Evolutionary conservation across 2,329 filamentous ascomycete species (phyloP), one percentile per base, ranked within the genome.

Genomic region (Emergomyces orientalis): DNA sequence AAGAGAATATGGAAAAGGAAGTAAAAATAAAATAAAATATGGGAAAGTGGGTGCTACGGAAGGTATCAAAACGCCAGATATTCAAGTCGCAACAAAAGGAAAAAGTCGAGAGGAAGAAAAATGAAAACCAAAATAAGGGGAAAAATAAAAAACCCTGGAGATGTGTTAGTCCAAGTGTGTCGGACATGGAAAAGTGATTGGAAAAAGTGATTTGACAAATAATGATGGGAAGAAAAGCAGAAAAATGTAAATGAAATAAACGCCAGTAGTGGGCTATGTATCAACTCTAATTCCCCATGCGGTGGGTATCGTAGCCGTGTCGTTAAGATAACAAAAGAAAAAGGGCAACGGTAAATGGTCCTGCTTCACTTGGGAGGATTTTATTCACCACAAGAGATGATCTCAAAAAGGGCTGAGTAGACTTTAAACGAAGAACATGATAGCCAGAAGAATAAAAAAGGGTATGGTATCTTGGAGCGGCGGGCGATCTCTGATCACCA

Each of bases 231-330:
- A 61, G 58, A 63, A 39, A 63, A 41, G n/a, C n/a, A n/a, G 59
- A 49, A 59, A 61, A 64, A 63, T 62, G 56, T 61, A 55, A 62
- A 61, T 63, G 62, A 63, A 63, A 64, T 64, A 72, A 75, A 76
- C 74, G 74, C 73, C 74, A 70, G 70, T 70, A 68, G 69, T 34
- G 60, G 60, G 49, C 51, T 45, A 45, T 61, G 56, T 56, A 47
- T 47, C 25, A 55, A 39, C 51, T 61, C 47, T 55, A 61, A 43
- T 59, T 47, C 60, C 60, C 34, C 25, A 55, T 56, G 32, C 73
- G 73, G 71, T 70, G 73, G 72, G 73, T 76, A 76, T 78, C 76
- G 71, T 78, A 73, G 76, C 76, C 73, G 71, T 75, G 71, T 75
- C 74, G 72, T 76, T 72, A 72, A 71, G 71, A 69, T 37, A 14